Evolutionary conservation across 2,329 filamentous ascomycete genomes (phyloP), one percentile per base, ranked within the genome.

Genomic region (Aschersonia sp.): DNA sequence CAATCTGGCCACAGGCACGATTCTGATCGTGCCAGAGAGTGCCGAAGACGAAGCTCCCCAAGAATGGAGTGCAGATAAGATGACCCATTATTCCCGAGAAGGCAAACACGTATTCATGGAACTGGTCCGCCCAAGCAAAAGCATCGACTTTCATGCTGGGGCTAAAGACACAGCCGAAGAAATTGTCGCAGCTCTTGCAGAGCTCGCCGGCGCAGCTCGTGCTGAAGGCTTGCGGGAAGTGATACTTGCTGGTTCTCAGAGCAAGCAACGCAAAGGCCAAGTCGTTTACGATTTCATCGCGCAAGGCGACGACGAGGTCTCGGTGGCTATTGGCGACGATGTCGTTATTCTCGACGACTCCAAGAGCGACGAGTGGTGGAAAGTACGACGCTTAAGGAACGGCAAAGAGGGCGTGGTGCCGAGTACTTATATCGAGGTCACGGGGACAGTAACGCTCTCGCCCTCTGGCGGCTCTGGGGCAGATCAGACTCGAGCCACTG

Each of bases 361-460:
- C 35, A 92, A 89, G 66, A 95, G 89, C 52, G 88, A 95, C 50
- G 92, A 98, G 61, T 98, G 92, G 92, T 97, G 92, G 90, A 88
- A 92, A 71, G 87, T 98, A 37, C 79, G 85, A 50, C 79, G 89
- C 37, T 60, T 95, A 52, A 94, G 88, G 68, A 97, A 88, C 61
- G 87, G 87, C 55, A 92, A 88, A 60, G 87, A 95, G 67, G 92
- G 92, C 40, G 92, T 98, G 30, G 89, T 98, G 7, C 92, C 92
- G 11, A 92, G 88, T 70, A 95, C 87, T 65, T 98, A 97, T 59
- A 83, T 98, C 56, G 90, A 98, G 63, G 71, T 95, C 46, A 89
- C 80, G 29, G 87, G 87, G 48, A 76, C 76, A 10, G 64, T 82
- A 30, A 62, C 74, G 7, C 66, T 74, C 5, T 67, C 74, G 37